Evolutionary conservation across 179 eudicot genomes (phyloP).

Genomic region (Dionaea muscipula): DNA sequence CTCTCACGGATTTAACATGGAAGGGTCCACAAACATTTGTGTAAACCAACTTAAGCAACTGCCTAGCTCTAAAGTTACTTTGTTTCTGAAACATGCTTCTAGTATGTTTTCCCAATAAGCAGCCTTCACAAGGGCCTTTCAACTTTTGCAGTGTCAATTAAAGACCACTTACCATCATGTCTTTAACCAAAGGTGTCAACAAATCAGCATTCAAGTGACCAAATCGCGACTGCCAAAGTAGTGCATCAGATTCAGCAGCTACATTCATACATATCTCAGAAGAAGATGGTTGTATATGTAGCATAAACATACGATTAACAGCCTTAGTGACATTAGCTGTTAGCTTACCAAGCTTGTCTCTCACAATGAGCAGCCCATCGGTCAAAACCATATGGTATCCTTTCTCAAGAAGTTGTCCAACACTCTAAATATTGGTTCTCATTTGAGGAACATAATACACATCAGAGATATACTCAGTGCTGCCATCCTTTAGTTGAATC

Average conservation of each 20-base stretch:
- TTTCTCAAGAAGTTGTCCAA: slow-evolving; percentile 12
- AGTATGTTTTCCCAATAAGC: not conserved
- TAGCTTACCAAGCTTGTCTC: slow-evolving; percentile 1
- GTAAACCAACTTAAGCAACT: not conserved
- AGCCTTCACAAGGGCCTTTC: not conserved
- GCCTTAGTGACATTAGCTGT: not conserved
- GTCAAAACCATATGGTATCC: slow-evolving; percentile 9
- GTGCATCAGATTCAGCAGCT: not conserved
- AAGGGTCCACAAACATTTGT: not conserved
- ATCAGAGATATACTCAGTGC: not conserved
- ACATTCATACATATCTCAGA: not conserved
- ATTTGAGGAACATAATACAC: slow-evolving; percentile 8
- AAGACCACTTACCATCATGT: too few relatives aligned
- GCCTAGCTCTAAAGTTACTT: not conserved
- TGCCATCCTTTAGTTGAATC: slow-evolving; percentile 12
- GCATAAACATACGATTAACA: slow-evolving; percentile 1
- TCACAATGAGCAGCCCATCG: slow-evolving; percentile 3
- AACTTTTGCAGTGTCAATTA: too few relatives aligned
- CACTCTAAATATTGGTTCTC: slow-evolving; percentile 12
- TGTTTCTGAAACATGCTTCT: not conserved
- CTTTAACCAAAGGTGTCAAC: too few relatives aligned
- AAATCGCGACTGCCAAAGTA: slow-evolving; percentile 15
- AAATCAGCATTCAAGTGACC: slow-evolving; percentile 12
- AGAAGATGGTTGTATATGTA: not conserved
- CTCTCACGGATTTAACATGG: too few relatives aligned